Percentiles rank a stretch among this genome's conserved stretches.
phyloP scores from a whole-genome alignment of 129 eudicot genomes.

The Solidago caesia region DNA sequence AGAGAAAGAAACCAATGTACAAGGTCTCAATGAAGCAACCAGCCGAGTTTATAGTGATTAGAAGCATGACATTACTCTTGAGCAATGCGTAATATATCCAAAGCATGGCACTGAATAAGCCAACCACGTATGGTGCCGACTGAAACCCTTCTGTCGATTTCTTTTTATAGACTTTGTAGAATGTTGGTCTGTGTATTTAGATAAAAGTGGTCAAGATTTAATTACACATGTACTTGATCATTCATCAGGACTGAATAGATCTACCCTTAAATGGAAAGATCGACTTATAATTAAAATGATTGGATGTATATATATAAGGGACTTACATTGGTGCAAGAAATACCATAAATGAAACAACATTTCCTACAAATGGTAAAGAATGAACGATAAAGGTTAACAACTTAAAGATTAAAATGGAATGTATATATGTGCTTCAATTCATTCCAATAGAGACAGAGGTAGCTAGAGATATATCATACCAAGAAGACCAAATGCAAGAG shows the following conservation, averaged over 20 bases:
- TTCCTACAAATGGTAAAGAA: conserved; percentile 31
- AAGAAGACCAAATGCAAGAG: conserved; percentile 36
- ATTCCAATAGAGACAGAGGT: not conserved
- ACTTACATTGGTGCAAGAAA: conserved; percentile 66
- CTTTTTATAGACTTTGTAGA: conserved; percentile 58
- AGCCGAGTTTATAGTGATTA: conserved; percentile 62
- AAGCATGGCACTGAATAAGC: conserved; percentile 64
- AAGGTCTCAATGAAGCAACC: conserved; percentile 57
- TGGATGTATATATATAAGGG: not conserved
- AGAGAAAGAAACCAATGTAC: conserved; percentile 54
- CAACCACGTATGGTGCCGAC: conserved; percentile 63
- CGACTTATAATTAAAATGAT: too few species aligned
- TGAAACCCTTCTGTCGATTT: conserved; percentile 74
- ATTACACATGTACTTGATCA: too few species aligned
- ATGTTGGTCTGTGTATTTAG: conserved; percentile 57
- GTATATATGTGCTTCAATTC: too few species aligned
- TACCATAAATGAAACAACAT: conserved; percentile 56
- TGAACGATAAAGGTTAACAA: not conserved
- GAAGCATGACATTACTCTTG: conserved; percentile 52
- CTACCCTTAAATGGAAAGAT: too few species aligned
- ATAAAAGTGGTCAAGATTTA: not conserved
- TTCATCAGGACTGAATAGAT: too few species aligned
- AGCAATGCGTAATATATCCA: conserved; percentile 75
- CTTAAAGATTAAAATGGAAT: not conserved
- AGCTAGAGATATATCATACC: conserved; percentile 7